These are phyloP conservation scores for Rugosomyces carneus DNA, from an alignment of 1,284 basidiomycete genomes.

Conservation along the genomic window DNA sequence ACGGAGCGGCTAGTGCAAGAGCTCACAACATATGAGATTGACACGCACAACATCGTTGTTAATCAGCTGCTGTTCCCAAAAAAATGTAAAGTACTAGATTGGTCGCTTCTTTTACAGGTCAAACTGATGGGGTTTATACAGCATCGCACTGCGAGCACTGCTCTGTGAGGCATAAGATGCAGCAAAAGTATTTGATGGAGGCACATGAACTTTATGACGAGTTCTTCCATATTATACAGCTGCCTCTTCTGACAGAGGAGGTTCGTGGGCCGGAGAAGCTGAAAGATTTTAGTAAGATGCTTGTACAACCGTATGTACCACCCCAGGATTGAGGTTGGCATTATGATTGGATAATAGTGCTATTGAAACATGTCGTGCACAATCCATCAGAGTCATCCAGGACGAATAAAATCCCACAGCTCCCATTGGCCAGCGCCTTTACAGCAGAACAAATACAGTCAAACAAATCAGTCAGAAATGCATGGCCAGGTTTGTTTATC, in stretches of 20 bases:
- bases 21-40: constrained; percentile 93
- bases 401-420: constrained; percentile 11
- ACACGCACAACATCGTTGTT: constrained; percentile 98
- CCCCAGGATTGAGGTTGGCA: constrained; percentile 36
- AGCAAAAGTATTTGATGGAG: constrained; percentile 92
- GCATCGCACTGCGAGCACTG: constrained; percentile 95
- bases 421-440: constrained; percentile 15
- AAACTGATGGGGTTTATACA: constrained; percentile 23
- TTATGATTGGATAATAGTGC: constrained; percentile 31
- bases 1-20: constrained; percentile 98
- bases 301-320: constrained; percentile 57
- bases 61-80: constrained; percentile 97
- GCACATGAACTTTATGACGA: constrained; percentile 95
- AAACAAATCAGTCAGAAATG: constrained; percentile 17
- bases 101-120: background rate
- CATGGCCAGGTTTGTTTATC: background rate
- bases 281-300: constrained; percentile 84
- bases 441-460: constrained; percentile 7
- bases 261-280: constrained; percentile 93
- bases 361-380: background rate
- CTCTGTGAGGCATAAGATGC: constrained; percentile 92
- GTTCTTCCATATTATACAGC: constrained; percentile 92
- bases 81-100: constrained; percentile 49
- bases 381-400: too few relatives aligned
- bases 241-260: constrained; percentile 94